phyloP scores from a whole-genome alignment of 768 basidiomycete genomes.

The Inosperma sp. region DNA sequence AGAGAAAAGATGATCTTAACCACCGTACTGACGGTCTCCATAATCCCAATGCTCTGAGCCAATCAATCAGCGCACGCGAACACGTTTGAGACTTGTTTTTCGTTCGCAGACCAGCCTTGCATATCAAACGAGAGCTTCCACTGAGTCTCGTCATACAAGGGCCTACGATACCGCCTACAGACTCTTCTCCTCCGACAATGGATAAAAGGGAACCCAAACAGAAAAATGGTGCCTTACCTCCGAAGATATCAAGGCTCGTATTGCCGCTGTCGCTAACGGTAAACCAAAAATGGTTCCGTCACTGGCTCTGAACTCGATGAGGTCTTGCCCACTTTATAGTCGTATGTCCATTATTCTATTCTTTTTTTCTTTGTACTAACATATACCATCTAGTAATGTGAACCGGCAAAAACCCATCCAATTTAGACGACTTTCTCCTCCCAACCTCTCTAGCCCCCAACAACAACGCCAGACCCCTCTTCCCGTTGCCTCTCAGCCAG shows the following conservation, averaged over 20 bases:
- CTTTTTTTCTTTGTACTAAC: not conserved
- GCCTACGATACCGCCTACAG: slow-evolving; percentile 39
- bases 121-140: slow-evolving; percentile 6
- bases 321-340: slow-evolving; percentile 62
- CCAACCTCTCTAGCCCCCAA: slow-evolving; percentile 20
- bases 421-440: slow-evolving; percentile 42
- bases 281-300: slow-evolving; percentile 18
- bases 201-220: slow-evolving; percentile 31
- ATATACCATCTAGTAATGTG: slow-evolving; percentile 59
- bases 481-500: too few species aligned
- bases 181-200: slow-evolving; percentile 32
- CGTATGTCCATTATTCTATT: slow-evolving; percentile 41
- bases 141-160: slow-evolving; percentile 31
- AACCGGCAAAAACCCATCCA: slow-evolving; percentile 36
- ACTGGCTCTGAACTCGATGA: slow-evolving; percentile 43
- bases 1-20: slow-evolving; percentile 28
- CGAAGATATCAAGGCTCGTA: slow-evolving; percentile 58
- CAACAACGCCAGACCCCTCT: slow-evolving; percentile 29
- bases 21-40: slow-evolving; percentile 54
- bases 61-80: not conserved
- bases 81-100: slow-evolving; percentile 55
- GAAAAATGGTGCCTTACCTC: slow-evolving; percentile 41
- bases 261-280: slow-evolving; percentile 29
- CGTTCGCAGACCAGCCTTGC: slow-evolving; percentile 58
- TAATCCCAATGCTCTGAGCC: slow-evolving; percentile 34